phyloP scores from a whole-genome alignment of 1,284 basidiomycete species.

The Pisolithus thermaeus region DNA sequence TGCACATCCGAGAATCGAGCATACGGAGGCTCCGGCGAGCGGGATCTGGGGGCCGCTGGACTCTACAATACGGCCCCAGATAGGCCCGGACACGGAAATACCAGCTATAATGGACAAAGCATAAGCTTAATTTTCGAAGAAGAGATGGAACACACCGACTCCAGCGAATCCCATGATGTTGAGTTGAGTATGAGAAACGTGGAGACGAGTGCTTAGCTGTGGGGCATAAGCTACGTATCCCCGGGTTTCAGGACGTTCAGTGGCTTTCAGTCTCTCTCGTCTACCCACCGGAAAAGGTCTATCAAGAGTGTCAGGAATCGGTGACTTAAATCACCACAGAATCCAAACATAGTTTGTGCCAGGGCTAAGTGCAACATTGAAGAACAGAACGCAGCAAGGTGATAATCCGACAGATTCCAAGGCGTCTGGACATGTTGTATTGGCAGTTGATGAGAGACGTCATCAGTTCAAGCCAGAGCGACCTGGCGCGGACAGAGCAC shows the following conservation, averaged over 20 bases:
- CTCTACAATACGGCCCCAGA: constrained; percentile 69
- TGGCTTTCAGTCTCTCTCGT: not conserved
- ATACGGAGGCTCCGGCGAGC: constrained; percentile 41
- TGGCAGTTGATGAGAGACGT: too few relatives aligned
- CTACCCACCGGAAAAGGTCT: constrained; percentile 4
- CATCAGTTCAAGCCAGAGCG: too few relatives aligned
- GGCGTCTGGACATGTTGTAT: not conserved
- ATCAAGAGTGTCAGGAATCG: constrained; percentile 1
- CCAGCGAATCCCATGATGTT: constrained; percentile 64
- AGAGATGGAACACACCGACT: constrained; percentile 37
- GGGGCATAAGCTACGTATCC: constrained; percentile 60
- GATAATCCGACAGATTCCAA: not conserved
- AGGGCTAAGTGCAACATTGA: constrained; percentile 51
- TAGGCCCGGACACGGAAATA: constrained; percentile 53
- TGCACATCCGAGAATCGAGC: constrained; percentile 58
- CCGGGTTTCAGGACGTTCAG: not conserved
- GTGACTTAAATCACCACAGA: constrained; percentile 26
- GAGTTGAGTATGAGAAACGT: constrained; percentile 61
- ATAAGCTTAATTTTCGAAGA: not conserved
- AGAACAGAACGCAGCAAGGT: constrained; percentile 31
- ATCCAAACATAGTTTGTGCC: constrained; percentile 59
- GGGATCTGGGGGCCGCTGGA: constrained; percentile 51
- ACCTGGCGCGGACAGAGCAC: too few relatives aligned
- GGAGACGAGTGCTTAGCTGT: constrained; percentile 58
- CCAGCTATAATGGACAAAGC: constrained; percentile 39